These are phyloP conservation scores for Eucalyptus cloeziana DNA, from an alignment of 345 rosid genomes.

Conservation along the genomic window DNA sequence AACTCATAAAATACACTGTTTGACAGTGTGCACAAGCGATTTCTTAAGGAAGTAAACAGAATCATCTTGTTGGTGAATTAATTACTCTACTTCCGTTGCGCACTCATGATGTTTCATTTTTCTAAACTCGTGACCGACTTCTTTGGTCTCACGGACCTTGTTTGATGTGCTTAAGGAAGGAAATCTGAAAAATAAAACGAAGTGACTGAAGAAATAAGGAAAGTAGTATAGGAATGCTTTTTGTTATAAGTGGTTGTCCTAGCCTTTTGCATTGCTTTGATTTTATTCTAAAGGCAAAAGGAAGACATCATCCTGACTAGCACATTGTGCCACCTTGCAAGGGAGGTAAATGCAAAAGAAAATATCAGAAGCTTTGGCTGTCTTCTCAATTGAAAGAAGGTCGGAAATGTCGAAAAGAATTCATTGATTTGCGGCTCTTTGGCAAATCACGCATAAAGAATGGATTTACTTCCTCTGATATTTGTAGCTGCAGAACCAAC, in stretches of 20 bases:
- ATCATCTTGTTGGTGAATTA: background rate
- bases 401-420: background rate
- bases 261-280: background rate
- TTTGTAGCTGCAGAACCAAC: background rate
- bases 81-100: background rate
- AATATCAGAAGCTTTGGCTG: background rate
- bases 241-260: background rate
- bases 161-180: background rate
- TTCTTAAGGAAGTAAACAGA: background rate
- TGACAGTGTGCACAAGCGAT: background rate
- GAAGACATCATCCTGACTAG: background rate
- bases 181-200: background rate
- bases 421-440: background rate
- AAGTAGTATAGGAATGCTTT: background rate
- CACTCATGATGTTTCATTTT: background rate
- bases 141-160: background rate
- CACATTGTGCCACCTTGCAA: background rate
- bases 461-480: background rate
- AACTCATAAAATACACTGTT: background rate
- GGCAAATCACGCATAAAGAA: background rate
- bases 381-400: background rate
- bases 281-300: background rate
- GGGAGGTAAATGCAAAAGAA: background rate
- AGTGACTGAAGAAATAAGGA: background rate
- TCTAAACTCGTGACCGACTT: background rate